Evolutionary conservation across 2,329 filamentous ascomycete genomes (phyloP), one percentile per base, ranked within the genome.

Genomic region (Chaetomium sp.): DNA sequence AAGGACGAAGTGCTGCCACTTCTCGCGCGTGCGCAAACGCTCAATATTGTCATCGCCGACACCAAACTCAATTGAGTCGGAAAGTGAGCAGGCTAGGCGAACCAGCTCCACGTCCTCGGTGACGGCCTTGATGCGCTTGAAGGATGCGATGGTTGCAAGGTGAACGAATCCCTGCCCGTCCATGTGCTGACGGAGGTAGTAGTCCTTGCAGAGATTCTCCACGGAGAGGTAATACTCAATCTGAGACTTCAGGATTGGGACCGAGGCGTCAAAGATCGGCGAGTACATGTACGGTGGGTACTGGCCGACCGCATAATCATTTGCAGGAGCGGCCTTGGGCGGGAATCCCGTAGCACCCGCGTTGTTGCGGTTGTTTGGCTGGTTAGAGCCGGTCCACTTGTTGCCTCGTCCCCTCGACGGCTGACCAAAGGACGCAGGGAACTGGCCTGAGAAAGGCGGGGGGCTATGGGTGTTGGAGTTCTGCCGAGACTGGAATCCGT

Each of bases 221-320:
- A 96, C 81, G 0, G 92, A 97, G 73, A 99, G 96, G 72, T 99
- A 99, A 75, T 96, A 99, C 66, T 96, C 90, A 40, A 91, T 80
- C 67, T 80, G 75, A 61, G 68, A 69, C 53, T 72, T 76, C 49
- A 82, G 68, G 47, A 76, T 68, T 3, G 70, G 63, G 40, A 77
- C 53, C 41, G 72, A 52, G 7, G 55, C 35, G 34, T 64, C 57
- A 35, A 63, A 63, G 14, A 63, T 42, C 5, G 60, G 57, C 14
- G 57, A 52, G 32, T 57, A 65, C 37, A 60, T 56, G 66, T 86
- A 84, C 64, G 80, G 59, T 76, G 79, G 66, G 82, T 81, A 79
- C 81, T 80, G 67, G 9, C 69, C 65, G 59, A 74, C 68, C 4
- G 69, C 59, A 56, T 72, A 78, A 35, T 77, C 74, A 60, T 72